Evolutionary conservation across 345 rosid genomes (phyloP).

Genomic region (Mercurialis annua): DNA sequence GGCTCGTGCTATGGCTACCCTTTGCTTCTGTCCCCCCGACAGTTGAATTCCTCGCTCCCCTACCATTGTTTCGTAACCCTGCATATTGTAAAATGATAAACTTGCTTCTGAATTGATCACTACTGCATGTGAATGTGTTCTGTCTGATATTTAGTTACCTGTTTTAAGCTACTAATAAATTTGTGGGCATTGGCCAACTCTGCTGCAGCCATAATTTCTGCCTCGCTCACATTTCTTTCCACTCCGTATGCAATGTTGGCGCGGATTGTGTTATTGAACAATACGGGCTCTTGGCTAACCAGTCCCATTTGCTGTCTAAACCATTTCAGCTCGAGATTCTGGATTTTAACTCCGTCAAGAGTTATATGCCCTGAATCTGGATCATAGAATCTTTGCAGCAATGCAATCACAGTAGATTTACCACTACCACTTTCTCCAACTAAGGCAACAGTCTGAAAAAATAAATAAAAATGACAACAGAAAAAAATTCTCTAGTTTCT

Average conservation of each 20-base stretch:
- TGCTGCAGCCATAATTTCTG: conserved; percentile 52
- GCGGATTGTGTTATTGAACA: too few species aligned
- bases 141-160: too few species aligned
- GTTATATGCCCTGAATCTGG: too few species aligned
- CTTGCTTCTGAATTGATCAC: too few species aligned
- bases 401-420: conserved; percentile 55
- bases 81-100: conserved; percentile 2
- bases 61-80: conserved; percentile 67
- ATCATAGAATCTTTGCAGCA: conserved; percentile 57
- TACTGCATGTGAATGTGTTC: too few species aligned
- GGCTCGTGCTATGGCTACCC: conserved; percentile 79
- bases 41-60: conserved; percentile 74
- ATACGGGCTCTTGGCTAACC: too few species aligned
- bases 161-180: conserved; percentile 45
- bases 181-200: conserved; percentile 54
- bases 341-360: too few species aligned
- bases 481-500: neutral
- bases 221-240: conserved; percentile 48
- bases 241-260: conserved; percentile 67
- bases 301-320: too few species aligned
- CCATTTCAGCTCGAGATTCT: too few species aligned
- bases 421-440: conserved; percentile 80
- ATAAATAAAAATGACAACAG: neutral
- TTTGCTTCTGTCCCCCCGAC: conserved; percentile 79
- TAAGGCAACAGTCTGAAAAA: conserved; percentile 54